These are phyloP conservation scores for Aphanoascus verrucosus DNA, from an alignment of 2,329 filamentous ascomycete species.

Conservation along the genomic window DNA sequence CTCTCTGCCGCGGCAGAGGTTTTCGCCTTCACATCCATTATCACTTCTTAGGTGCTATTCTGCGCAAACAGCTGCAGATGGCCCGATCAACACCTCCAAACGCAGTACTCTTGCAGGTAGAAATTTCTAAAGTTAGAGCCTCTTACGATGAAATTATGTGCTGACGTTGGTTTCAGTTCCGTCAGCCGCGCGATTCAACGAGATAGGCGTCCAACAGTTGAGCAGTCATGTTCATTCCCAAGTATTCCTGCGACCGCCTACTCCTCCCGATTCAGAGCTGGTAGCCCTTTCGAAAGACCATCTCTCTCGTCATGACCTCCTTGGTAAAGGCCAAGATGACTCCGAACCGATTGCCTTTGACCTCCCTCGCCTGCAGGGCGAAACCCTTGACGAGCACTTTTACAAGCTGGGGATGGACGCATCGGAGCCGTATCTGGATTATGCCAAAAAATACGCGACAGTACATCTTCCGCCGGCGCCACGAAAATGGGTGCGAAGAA, in stretches of 20 bases:
- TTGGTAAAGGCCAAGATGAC: slow-evolving; percentile 80
- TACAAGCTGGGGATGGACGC: slow-evolving; percentile 74
- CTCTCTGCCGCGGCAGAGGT: background rate
- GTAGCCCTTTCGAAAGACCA: slow-evolving; percentile 74
- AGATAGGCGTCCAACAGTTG: slow-evolving; percentile 89
- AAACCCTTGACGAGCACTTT: slow-evolving; percentile 87
- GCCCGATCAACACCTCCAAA: background rate
- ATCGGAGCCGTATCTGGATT: slow-evolving; percentile 68
- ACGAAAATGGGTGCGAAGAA: slow-evolving; percentile 63
- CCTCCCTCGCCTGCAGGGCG: slow-evolving; percentile 66
- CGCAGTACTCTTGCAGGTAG: slow-evolving; percentile 4
- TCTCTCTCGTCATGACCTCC: slow-evolving; percentile 69
- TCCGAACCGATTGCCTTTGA: slow-evolving; percentile 70
- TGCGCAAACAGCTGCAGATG: background rate
- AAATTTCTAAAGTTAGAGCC: background rate
- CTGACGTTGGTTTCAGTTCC: slow-evolving; percentile 24
- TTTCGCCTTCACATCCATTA: background rate
- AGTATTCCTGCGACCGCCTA: slow-evolving; percentile 54
- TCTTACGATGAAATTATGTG: background rate
- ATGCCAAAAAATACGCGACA: slow-evolving; percentile 63
- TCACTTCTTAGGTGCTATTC: slow-evolving; percentile 4
- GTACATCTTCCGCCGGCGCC: slow-evolving; percentile 49
- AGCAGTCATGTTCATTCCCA: slow-evolving; percentile 74
- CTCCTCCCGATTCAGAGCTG: slow-evolving; percentile 56
- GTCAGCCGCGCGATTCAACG: slow-evolving; percentile 63